Percentiles rank a stretch among this genome's conserved stretches.
phyloP scores from a whole-genome alignment of 192 early-diverging fungal species.

The Coemansia sp. region DNA sequence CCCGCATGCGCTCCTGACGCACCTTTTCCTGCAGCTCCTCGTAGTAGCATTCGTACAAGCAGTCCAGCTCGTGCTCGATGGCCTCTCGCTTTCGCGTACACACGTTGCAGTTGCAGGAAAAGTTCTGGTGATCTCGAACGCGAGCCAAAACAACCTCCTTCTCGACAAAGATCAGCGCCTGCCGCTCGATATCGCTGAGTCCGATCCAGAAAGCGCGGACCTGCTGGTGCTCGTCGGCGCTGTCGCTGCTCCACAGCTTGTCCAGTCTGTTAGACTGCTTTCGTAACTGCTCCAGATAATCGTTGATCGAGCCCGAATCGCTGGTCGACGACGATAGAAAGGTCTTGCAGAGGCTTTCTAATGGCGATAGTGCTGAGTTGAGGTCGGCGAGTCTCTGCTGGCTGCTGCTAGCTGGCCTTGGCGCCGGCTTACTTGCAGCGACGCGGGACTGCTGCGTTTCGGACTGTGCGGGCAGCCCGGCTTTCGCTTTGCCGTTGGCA shows the following conservation, averaged over 20 bases:
- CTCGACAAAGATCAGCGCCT: slow-evolving; percentile 31
- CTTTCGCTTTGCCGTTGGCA: background rate
- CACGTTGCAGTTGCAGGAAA: slow-evolving; percentile 46
- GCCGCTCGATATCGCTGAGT: slow-evolving; percentile 30
- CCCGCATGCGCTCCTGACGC: slow-evolving; percentile 28
- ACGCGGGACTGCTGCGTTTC: background rate
- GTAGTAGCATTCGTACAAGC: slow-evolving; percentile 45
- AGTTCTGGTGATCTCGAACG: slow-evolving; percentile 49
- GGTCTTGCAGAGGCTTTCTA: background rate
- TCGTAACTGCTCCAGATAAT: background rate
- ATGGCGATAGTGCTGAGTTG: background rate
- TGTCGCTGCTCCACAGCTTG: slow-evolving; percentile 28
- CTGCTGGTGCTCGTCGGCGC: slow-evolving; percentile 26
- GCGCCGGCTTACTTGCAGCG: background rate
- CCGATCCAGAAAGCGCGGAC: slow-evolving; percentile 44
- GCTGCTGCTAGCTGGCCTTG: background rate
- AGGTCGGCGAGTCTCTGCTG: background rate
- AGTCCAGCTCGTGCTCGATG: slow-evolving; percentile 46
- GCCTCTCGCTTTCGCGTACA: slow-evolving; percentile 50
- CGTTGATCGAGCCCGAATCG: background rate
- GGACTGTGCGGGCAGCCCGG: background rate
- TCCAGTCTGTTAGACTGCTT: background rate
- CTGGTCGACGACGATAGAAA: background rate
- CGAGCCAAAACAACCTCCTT: slow-evolving; percentile 39
- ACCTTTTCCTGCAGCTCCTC: slow-evolving; percentile 36